phyloP scores from a whole-genome alignment of 352 stramenopile species.

The Pythium utonaiense region DNA sequence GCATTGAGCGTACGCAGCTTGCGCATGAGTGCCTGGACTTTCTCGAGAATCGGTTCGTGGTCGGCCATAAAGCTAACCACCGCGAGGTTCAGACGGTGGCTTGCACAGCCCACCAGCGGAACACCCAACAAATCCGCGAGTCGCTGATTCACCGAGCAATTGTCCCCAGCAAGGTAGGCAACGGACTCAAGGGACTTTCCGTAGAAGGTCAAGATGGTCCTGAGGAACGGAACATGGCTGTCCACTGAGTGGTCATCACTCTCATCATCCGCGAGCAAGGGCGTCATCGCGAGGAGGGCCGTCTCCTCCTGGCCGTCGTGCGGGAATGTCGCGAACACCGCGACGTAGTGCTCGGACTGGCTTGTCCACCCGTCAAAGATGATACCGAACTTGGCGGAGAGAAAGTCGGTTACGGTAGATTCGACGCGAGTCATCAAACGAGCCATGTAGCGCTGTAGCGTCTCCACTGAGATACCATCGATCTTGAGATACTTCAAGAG shows the following conservation, averaged over 20 bases:
- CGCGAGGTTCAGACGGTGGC: slow-evolving; percentile 18
- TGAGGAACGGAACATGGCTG: slow-evolving; percentile 9
- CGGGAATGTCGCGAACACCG: slow-evolving; percentile 7
- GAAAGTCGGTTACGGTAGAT: not conserved
- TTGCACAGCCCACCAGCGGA: slow-evolving; percentile 18
- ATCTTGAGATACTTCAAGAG: slow-evolving; percentile 5
- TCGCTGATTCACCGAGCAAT: slow-evolving; percentile 12
- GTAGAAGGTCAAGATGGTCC: slow-evolving; percentile 8
- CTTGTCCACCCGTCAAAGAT: slow-evolving; percentile 9
- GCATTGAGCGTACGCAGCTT: slow-evolving; percentile 8
- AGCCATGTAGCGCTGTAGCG: not conserved
- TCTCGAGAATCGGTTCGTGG: not conserved
- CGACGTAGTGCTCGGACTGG: slow-evolving; percentile 12
- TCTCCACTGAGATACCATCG: slow-evolving; percentile 2
- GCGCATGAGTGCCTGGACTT: slow-evolving; percentile 12
- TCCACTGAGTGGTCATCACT: slow-evolving; percentile 5
- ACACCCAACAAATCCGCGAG: slow-evolving; percentile 3
- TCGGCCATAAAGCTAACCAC: slow-evolving; percentile 3
- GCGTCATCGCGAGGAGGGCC: slow-evolving; percentile 12
- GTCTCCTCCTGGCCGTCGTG: slow-evolving; percentile 2
- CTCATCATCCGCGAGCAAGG: slow-evolving; percentile 8
- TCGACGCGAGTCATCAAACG: not conserved
- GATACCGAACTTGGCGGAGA: slow-evolving; percentile 7
- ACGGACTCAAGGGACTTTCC: not conserved
- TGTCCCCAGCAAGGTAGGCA: slow-evolving; percentile 18